phyloP scores from a whole-genome alignment of 2,329 filamentous ascomycete genomes.

The Colletotrichum musicola region DNA sequence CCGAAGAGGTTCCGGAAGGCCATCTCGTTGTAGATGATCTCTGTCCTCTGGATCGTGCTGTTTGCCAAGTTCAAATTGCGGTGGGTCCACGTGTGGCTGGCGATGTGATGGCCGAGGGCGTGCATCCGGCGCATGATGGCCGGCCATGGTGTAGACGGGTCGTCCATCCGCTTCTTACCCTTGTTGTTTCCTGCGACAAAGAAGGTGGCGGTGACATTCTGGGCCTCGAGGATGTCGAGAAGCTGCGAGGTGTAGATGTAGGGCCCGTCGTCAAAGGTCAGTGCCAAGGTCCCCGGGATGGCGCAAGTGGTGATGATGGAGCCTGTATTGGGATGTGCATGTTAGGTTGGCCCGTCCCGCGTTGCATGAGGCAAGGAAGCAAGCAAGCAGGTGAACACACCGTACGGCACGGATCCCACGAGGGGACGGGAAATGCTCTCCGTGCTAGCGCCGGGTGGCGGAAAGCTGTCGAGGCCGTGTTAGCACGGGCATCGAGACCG shows the following conservation, averaged over 20 bases:
- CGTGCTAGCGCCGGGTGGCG: slow-evolving; percentile 49
- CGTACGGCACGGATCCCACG: slow-evolving; percentile 53
- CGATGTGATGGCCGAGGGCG: slow-evolving; percentile 59
- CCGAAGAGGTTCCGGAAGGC: slow-evolving; percentile 55
- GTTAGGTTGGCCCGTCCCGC: slow-evolving; percentile 39
- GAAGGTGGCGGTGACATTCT: slow-evolving; percentile 53
- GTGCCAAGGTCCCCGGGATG: slow-evolving; percentile 52
- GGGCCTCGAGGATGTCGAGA: slow-evolving; percentile 52
- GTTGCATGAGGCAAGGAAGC: slow-evolving; percentile 15
- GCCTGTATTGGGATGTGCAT: slow-evolving; percentile 41
- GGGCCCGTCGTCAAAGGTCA: slow-evolving; percentile 64
- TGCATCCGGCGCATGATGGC: slow-evolving; percentile 56
- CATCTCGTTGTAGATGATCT: slow-evolving; percentile 49
- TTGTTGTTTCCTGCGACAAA: slow-evolving; percentile 59
- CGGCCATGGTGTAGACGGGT: slow-evolving; percentile 48
- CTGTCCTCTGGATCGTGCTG: slow-evolving; percentile 40
- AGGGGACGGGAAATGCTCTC: slow-evolving; percentile 47
- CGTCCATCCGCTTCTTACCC: slow-evolving; percentile 57
- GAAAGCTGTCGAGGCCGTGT: slow-evolving; percentile 43
- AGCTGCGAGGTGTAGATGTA: slow-evolving; percentile 56
- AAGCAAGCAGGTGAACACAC: slow-evolving; percentile 45
- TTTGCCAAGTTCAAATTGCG: slow-evolving; percentile 45
- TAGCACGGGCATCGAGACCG: not conserved
- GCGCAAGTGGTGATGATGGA: slow-evolving; percentile 52
- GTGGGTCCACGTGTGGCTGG: slow-evolving; percentile 57